Evolutionary conservation across 2,329 filamentous ascomycete species (phyloP), one percentile per base, ranked within the genome.

Genomic region (Colletotrichum sp.): DNA sequence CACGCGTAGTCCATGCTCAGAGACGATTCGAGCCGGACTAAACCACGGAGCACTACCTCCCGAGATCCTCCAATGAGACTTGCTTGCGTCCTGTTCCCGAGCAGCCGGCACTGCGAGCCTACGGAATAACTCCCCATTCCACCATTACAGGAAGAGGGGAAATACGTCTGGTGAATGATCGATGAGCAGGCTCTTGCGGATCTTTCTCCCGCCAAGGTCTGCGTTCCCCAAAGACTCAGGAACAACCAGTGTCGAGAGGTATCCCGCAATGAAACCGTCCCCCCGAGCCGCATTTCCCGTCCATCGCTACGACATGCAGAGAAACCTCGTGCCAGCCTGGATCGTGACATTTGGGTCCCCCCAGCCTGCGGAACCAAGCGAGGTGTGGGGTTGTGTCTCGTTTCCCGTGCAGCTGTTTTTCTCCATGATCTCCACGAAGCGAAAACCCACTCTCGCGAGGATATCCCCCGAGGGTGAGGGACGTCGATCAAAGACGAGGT

Each of bases 11-110:
- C 12, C n/a, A 21, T 21, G 43, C n/a, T 8, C 43, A 13, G 43
- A 52, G 10, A 52, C n/a, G 43, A 52, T 52, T 52, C 43, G 3
- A 52, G 24, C 64, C 8, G 64, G 5, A 65, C 30, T 18, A 18
- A 60, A 67, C 62, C 68, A 71, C 73, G 73, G 73, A 75, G 73
- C 36, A 72, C 8, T 6, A 56, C 2, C 28, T 38, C 64, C 73
- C 73, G 73, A 75, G 48, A 36, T 55, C 52, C 56, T 58, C 58
- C 43, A 36, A 48, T 55, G 52, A 52, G 28, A 21, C 10, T 58
- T 43, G 70, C 28, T 38, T 4, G 32, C 28, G 18, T 24, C 1
- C 36, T 4, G 8, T 13, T 58, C 65, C 65, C 38, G 65, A 69
- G 55, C n/a, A 48, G 67, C 55, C 67, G 67, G 67, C 36, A 52